Percentiles rank a stretch among this genome's conserved stretches.
phyloP scores from a whole-genome alignment of 83 land plant species.

The Diphasiastrum complanatum region DNA sequence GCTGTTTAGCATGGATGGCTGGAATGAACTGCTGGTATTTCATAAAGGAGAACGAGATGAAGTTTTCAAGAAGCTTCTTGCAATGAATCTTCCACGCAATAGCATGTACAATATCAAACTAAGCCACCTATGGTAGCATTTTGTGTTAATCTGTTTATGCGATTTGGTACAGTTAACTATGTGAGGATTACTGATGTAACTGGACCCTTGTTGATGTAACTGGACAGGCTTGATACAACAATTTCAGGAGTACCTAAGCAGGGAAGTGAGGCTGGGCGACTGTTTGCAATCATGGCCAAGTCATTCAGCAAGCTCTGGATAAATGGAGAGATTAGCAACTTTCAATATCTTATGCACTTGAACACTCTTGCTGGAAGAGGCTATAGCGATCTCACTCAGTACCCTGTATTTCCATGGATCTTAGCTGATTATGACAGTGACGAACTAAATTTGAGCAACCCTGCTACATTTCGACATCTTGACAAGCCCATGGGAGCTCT shows the following conservation, averaged over 20 bases:
- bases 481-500: slow-evolving; percentile 99
- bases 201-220: slow-evolving; percentile 2
- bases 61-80: slow-evolving; percentile 86
- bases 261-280: slow-evolving; percentile 85
- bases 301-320: slow-evolving; percentile 98
- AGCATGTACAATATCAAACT: no score
- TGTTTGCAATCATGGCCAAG: slow-evolving; percentile 92
- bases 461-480: slow-evolving; percentile 69
- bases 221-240: slow-evolving; percentile 87
- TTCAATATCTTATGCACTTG: slow-evolving; percentile 97
- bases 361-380: slow-evolving; percentile 99
- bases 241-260: slow-evolving; percentile 93
- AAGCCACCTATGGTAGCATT: no score
- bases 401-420: slow-evolving; percentile 99
- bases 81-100: slow-evolving; percentile 94
- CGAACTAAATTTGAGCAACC: slow-evolving; percentile 57
- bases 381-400: slow-evolving; percentile 97
- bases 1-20: slow-evolving; percentile 99
- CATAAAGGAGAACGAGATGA: slow-evolving; percentile 98
- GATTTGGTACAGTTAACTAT: no score
- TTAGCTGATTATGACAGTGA: slow-evolving; percentile 95
- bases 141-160: no score
- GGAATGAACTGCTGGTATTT: slow-evolving; percentile 93
- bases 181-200: neutral
- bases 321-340: slow-evolving; percentile 99